Evolutionary conservation across 2,329 filamentous ascomycete species (phyloP), one percentile per base, ranked within the genome.

Genomic region (Botrytis sinoallii): DNA sequence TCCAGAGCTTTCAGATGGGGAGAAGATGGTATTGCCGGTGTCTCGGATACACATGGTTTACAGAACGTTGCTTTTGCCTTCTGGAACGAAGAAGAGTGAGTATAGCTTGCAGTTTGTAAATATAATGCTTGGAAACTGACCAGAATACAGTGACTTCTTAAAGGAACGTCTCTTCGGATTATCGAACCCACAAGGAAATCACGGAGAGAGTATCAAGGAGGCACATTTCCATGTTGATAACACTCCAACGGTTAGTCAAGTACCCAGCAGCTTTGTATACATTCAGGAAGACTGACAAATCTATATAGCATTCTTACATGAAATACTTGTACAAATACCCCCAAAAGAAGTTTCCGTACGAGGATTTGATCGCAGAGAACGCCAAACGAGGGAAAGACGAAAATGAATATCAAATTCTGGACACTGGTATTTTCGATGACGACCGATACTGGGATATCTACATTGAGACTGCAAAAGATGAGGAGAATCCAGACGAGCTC

Each of bases 241-340:
- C 82, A 97, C 93, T 42, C 95, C 95, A 74, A 82, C 81, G 32
- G 81, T 81, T 69, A 42, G 78, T 76, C 22, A 48, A 67, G 20
- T 2, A 18, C 32, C 40, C 38, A 40, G 44, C 9, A 73, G n/a
- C 59, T 61, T 18, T 18, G 52, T 29, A 6, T 55, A 46, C 44
- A 38, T 32, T 18, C 35, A 66, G 16, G 14, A 52, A 66, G 46
- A 59, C 70, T 78, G 63, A 77, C 59, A 46, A 71, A 77, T 32
- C 78, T 74, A 65, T 61, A 8, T 82, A 95, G 93, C 95, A 98
- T 84, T 97, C 95, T 42, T 98, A 98, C 86, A 98, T 98, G 95
- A 98, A 98, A 83, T 97, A 91, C 81, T 91, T 98, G 78, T 98
- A 98, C 88, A 98, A 98, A 84, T 97, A 98, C 79, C 96, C 96